Base-by-base conservation (phyloP, 768 basidiomycete species). In the Hericium erinaceus region DNA sequence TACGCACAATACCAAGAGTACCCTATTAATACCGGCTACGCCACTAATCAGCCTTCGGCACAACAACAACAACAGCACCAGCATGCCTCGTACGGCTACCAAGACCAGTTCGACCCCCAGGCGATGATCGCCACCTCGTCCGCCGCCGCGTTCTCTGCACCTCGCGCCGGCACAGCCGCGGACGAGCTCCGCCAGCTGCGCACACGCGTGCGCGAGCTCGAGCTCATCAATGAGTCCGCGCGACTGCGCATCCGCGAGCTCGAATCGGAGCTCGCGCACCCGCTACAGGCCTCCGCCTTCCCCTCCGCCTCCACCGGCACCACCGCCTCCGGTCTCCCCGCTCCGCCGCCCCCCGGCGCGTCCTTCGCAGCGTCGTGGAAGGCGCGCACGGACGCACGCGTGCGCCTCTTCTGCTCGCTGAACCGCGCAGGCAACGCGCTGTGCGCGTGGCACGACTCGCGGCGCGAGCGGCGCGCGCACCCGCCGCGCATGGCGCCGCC, bases 371-470 rank as follows among this genome's bases (percentile, higher is more conserved):
- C 75, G 28, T 76, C 81, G 2, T 92, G 90, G 90, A 79, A 78
- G 51, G 74, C 77, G 9, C 85, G 90, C 58, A 92, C 88, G 0
- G 84, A 88, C 20, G 80, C 85, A 5, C 86, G 91, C 39, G 73
- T 76, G 61, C 81, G 81, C 56, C 75, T 81, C 48, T 87, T 84
- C 71, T 93, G 90, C 68, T 87, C 89, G 3, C 75, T 89, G 33
- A 92, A 93, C 70, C 82, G 91, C 53, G 90, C 90, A 0, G 91
- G 91, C 37, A 93, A 93, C 63, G 89, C 90, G 1, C 79, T 92
- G 39, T 92, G 90, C 68, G 85, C 91, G 3, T 93, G 90, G 90
- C 90, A 93, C 65, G 91, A 93, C 69, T 90, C 90, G 2, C 78
- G 90, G 49, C 82, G 90, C 28, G 90, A 93, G 71, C 84, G 91